Evolutionary conservation across 768 basidiomycete species (phyloP).

Genomic region (Heimioporus sp.): DNA sequence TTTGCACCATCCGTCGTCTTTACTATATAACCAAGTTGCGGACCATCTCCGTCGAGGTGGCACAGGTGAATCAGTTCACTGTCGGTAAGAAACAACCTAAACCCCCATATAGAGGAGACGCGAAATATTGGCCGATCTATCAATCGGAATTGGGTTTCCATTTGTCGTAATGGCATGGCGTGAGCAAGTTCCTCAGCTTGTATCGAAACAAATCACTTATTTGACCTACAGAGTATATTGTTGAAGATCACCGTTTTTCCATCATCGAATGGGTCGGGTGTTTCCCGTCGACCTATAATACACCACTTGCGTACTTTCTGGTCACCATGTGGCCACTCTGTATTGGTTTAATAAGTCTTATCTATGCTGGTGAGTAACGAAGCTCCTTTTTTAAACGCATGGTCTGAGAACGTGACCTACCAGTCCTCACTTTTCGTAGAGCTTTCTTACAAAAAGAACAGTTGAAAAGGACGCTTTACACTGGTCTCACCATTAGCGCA

Average conservation of each 20-base stretch:
- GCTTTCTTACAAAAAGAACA: slow-evolving; percentile 5
- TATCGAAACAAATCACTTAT: background rate
- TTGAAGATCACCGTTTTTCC: slow-evolving; percentile 22
- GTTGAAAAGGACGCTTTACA: background rate
- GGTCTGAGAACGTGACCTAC: background rate
- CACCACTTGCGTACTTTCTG: slow-evolving; percentile 14
- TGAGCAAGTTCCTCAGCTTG: slow-evolving; percentile 7
- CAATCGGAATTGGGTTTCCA: slow-evolving; percentile 38
- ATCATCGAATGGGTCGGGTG: slow-evolving; percentile 30
- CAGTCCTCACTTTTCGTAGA: slow-evolving; percentile 21
- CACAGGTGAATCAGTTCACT: slow-evolving; percentile 24
- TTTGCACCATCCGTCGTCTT: slow-evolving; percentile 63
- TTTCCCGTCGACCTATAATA: slow-evolving; percentile 9
- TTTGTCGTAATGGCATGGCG: slow-evolving; percentile 32
- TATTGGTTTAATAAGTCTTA: slow-evolving; percentile 14
- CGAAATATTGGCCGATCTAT: slow-evolving; percentile 40
- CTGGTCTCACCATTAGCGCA: slow-evolving; percentile 35
- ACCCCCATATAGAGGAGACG: slow-evolving; percentile 40
- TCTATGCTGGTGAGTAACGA: slow-evolving; percentile 23
- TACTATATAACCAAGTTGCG: slow-evolving; percentile 45
- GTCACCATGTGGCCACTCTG: slow-evolving; percentile 15
- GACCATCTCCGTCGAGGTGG: background rate
- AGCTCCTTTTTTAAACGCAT: background rate
- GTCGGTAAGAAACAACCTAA: background rate
- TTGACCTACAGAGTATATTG: slow-evolving; percentile 19